These are phyloP conservation scores for Rhodotorula sp. DNA, from an alignment of 1,284 basidiomycete genomes.

Conservation along the genomic window DNA sequence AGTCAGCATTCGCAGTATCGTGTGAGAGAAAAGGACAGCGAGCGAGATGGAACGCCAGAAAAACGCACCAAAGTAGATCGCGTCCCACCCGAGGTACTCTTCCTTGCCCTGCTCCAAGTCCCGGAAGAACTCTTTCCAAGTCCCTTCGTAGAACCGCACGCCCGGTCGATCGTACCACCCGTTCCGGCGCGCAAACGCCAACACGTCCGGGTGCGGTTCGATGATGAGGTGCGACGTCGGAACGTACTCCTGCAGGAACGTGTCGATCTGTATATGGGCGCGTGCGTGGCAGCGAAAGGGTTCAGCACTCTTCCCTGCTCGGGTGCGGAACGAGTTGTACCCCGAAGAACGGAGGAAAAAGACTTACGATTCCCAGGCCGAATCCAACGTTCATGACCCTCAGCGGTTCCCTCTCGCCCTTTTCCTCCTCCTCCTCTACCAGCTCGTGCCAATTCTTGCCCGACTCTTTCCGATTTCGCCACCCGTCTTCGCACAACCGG, in stretches of 20 bases:
- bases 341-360: background rate
- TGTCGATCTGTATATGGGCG: slow-evolving; percentile 26
- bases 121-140: slow-evolving; percentile 82
- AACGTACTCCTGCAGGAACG: slow-evolving; percentile 31
- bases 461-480: slow-evolving; percentile 39
- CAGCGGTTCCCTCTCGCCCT: slow-evolving; percentile 53
- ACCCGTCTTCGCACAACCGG: slow-evolving; percentile 57
- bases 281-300: background rate
- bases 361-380: slow-evolving; percentile 86
- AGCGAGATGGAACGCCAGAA: slow-evolving; percentile 51
- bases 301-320: background rate
- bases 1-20: too few species aligned
- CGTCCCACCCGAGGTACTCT: slow-evolving; percentile 70
- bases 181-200: slow-evolving; percentile 67
- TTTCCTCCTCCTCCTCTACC: slow-evolving; percentile 4
- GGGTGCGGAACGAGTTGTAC: background rate
- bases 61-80: slow-evolving; percentile 93
- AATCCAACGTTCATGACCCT: slow-evolving; percentile 88
- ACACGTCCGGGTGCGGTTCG: slow-evolving; percentile 90
- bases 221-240: slow-evolving; percentile 82
- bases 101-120: slow-evolving; percentile 58
- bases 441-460: slow-evolving; percentile 2
- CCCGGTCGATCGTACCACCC: slow-evolving; percentile 74
- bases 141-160: slow-evolving; percentile 80
- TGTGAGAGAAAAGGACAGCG: too few species aligned